A percentile compares a stretch with the other conserved stretches of the same genome.
Conservation (phyloP, 768 basidiomycete species). For the Xerocomellus amylosporus region DNA sequence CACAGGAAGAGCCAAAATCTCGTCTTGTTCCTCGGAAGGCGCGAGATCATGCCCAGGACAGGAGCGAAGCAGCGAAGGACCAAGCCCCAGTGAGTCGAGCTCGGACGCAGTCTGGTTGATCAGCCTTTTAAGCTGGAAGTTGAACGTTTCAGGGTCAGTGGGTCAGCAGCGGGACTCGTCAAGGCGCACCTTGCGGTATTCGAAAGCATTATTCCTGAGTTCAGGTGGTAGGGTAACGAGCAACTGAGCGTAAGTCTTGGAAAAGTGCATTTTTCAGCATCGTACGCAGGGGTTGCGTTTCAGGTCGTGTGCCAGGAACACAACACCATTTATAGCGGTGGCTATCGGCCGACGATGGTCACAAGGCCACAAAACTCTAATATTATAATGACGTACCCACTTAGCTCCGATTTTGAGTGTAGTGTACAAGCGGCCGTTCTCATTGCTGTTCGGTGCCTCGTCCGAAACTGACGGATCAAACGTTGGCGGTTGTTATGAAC, state of each 20-base stretch:
- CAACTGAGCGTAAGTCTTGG: slow-evolving; percentile 64
- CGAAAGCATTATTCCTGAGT: slow-evolving; percentile 72
- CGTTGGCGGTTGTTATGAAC: slow-evolving; percentile 13
- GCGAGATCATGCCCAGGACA: slow-evolving; percentile 12
- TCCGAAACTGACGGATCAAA: too few relatives aligned
- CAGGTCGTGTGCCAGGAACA: neutral
- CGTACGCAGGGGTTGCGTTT: neutral
- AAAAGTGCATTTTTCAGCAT: slow-evolving; percentile 59
- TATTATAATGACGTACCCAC: too few relatives aligned
- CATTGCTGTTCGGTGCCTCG: too few relatives aligned
- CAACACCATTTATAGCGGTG: neutral
- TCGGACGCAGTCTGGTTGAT: slow-evolving; percentile 82
- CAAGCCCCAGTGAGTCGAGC: slow-evolving; percentile 65
- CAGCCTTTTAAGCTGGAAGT: slow-evolving; percentile 78
- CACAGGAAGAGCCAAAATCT: neutral
- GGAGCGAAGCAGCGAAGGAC: slow-evolving; percentile 47
- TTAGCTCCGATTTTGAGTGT: too few relatives aligned
- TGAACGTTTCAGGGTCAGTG: neutral
- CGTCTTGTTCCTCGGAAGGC: neutral
- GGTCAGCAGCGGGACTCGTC: neutral
- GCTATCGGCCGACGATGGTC: too few relatives aligned
- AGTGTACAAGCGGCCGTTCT: too few relatives aligned
- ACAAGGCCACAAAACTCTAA: too few relatives aligned
- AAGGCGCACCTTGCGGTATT: slow-evolving; percentile 70
- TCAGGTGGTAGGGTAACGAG: slow-evolving; percentile 71